Conservation (phyloP, 495 filamentous ascomycete genomes). For the Darksidea phi region DNA sequence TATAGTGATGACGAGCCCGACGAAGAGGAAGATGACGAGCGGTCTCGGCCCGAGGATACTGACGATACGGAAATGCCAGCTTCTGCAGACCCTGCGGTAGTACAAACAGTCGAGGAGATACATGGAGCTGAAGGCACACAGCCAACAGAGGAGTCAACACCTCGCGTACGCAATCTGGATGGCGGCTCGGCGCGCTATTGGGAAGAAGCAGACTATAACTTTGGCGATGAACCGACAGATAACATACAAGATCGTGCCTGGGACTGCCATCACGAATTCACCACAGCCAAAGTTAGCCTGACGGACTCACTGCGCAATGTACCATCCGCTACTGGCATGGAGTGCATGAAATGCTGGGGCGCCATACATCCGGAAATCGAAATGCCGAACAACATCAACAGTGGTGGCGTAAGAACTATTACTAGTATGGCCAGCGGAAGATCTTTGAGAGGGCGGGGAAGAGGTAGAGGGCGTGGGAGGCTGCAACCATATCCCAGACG, state of each 20-base stretch:
- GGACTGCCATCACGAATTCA: slow-evolving; percentile 20
- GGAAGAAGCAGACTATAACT: slow-evolving; percentile 25
- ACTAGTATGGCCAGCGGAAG: background rate
- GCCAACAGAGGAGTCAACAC: background rate
- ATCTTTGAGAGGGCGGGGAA: background rate
- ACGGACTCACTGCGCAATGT: background rate
- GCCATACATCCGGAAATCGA: slow-evolving; percentile 15
- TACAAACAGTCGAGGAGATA: background rate
- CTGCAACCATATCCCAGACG: no score
- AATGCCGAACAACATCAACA: background rate
- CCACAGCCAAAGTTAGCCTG: slow-evolving; percentile 5
- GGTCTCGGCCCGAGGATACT: background rate
- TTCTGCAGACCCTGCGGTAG: background rate
- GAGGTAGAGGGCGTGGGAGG: background rate
- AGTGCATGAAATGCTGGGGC: slow-evolving; percentile 21
- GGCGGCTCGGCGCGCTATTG: slow-evolving; percentile 22
- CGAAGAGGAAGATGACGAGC: slow-evolving; percentile 19
- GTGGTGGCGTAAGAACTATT: background rate
- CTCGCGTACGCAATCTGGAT: slow-evolving; percentile 30
- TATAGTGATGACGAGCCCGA: slow-evolving; percentile 19
- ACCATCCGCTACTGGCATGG: slow-evolving; percentile 1
- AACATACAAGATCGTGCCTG: slow-evolving; percentile 11
- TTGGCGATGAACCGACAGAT: slow-evolving; percentile 37
- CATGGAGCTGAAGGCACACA: background rate
- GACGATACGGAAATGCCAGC: background rate